These are phyloP conservation scores for Fraxinus greggii DNA, from an alignment of 305 asterid genomes.

Conservation along the genomic window DNA sequence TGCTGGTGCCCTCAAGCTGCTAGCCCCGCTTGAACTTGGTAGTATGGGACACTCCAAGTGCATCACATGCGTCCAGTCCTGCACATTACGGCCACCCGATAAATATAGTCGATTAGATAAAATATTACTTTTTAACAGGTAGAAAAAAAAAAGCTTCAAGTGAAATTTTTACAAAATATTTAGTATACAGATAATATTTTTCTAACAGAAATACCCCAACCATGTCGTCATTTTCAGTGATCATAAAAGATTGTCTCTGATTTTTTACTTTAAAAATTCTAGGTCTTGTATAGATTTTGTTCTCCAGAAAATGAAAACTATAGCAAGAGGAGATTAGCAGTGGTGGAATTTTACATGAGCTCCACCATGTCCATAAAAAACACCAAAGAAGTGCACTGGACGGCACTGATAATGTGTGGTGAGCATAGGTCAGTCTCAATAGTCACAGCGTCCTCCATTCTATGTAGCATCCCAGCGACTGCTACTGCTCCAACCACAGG, in stretches of 20 bases:
- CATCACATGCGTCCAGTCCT: constrained; percentile 36
- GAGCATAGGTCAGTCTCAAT: constrained; percentile 26
- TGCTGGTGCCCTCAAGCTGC: background rate
- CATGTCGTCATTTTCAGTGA: background rate
- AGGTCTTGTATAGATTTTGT: background rate
- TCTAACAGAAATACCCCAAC: background rate
- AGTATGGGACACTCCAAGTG: background rate
- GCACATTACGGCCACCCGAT: constrained; percentile 42
- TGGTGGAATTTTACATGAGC: constrained; percentile 27
- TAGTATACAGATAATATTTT: background rate
- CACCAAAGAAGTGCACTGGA: constrained; percentile 41
- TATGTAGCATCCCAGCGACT: constrained; percentile 31
- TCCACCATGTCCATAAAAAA: constrained; percentile 52
- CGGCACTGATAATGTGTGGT: constrained; percentile 26
- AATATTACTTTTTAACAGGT: background rate
- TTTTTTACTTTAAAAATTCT: background rate
- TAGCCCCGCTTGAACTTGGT: background rate
- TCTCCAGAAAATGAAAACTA: background rate
- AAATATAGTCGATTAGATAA: background rate
- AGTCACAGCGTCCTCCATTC: constrained; percentile 42
- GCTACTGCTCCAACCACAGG: constrained; percentile 35
- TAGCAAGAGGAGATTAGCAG: background rate
- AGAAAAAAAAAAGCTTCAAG: background rate
- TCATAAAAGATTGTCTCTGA: background rate
- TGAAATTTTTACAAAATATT: background rate